A percentile compares a stretch with the other conserved stretches of the same genome.
phyloP scores from a whole-genome alignment of 2,329 filamentous ascomycete genomes.

The Pseudogymnoascus sp. region DNA sequence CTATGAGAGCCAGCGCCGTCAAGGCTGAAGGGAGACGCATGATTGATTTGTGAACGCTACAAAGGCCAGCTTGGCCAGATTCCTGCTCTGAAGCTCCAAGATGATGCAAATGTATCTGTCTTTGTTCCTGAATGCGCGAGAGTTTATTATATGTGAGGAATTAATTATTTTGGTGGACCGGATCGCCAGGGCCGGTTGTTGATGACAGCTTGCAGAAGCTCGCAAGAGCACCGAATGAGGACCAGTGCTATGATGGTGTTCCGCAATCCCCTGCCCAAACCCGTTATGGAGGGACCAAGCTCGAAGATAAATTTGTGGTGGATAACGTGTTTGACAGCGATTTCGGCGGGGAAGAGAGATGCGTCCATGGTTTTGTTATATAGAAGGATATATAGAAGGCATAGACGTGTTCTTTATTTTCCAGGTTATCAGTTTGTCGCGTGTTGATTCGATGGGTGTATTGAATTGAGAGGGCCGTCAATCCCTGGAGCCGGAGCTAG shows the following conservation, averaged over 20 bases:
- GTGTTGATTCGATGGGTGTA: not conserved
- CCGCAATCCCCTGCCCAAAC: conserved; percentile 41
- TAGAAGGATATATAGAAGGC: not conserved
- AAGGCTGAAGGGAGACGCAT: conserved; percentile 18
- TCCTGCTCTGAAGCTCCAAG: not conserved
- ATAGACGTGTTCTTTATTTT: not conserved
- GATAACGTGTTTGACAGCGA: conserved; percentile 38
- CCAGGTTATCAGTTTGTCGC: not conserved
- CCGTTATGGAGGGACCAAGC: conserved; percentile 38
- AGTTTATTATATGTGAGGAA: not conserved
- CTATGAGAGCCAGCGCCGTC: conserved; percentile 20
- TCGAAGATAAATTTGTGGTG: conserved; percentile 43
- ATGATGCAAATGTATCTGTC: not conserved
- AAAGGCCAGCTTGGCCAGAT: not conserved
- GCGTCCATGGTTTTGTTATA: conserved; percentile 21
- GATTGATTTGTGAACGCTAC: not conserved
- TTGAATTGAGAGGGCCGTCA: not conserved
- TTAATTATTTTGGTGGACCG: not conserved
- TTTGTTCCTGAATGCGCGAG: not conserved
- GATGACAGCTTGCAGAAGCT: conserved; percentile 33
- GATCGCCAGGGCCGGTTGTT: conserved; percentile 4
- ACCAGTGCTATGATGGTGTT: conserved; percentile 40
- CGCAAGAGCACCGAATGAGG: conserved; percentile 27
- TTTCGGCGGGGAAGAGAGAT: conserved; percentile 32
- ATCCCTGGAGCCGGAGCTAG: not conserved